These are phyloP conservation scores for Mycena indigotica DNA, from an alignment of 768 basidiomycete genomes.

Conservation along the genomic window DNA sequence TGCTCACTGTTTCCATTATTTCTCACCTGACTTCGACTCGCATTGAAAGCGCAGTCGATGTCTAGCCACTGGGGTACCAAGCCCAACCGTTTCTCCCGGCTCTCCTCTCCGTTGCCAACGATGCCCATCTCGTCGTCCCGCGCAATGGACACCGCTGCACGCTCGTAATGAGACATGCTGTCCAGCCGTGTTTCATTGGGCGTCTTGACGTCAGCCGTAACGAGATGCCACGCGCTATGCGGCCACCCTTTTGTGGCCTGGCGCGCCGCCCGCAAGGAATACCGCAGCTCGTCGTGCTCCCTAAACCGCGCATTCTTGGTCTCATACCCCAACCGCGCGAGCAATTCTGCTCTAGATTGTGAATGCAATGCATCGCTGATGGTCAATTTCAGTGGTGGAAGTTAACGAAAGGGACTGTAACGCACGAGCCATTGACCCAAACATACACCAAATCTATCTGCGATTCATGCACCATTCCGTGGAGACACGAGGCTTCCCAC, in stretches of 20 bases:
- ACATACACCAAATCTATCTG: constrained; percentile 22
- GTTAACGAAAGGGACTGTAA: background rate
- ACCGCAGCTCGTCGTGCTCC: constrained; percentile 41
- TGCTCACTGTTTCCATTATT: constrained; percentile 23
- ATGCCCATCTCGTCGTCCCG: background rate
- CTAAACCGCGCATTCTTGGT: constrained; percentile 25
- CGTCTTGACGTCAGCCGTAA: constrained; percentile 34
- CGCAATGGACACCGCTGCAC: background rate
- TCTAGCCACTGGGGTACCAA: constrained; percentile 45
- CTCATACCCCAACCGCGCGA: background rate
- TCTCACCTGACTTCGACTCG: constrained; percentile 4
- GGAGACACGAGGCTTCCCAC: constrained; percentile 20
- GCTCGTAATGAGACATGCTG: background rate
- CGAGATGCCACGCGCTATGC: constrained; percentile 32
- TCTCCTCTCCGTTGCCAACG: background rate
- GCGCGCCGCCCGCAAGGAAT: constrained; percentile 37
- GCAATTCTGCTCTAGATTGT: constrained; percentile 7
- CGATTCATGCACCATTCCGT: constrained; percentile 17
- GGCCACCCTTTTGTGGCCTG: constrained; percentile 31
- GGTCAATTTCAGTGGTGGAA: background rate
- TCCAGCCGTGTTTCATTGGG: background rate
- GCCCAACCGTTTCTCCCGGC: constrained; percentile 31
- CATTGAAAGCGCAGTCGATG: constrained; percentile 22
- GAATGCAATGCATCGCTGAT: constrained; percentile 18
- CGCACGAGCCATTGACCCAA: constrained; percentile 28